phyloP scores from a whole-genome alignment of 352 stramenopile species.

The Pythium phragmiticola region DNA sequence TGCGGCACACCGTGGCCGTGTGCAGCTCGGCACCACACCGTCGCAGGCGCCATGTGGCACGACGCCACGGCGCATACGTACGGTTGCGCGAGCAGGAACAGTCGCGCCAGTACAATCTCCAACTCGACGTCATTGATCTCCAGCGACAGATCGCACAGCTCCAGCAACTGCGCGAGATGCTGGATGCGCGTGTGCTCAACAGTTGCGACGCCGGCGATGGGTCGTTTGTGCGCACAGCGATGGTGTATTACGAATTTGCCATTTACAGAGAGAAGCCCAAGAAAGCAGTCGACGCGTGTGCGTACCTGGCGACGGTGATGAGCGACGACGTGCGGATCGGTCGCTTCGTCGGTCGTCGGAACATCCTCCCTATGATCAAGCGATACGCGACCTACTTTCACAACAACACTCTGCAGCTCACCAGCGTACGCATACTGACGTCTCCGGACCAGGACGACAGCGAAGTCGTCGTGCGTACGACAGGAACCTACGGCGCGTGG shows the following conservation, averaged over 20 bases:
- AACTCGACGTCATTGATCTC: slow-evolving; percentile 23
- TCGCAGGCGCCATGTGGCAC: slow-evolving; percentile 7
- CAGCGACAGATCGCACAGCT: slow-evolving; percentile 23
- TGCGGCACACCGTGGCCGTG: slow-evolving; percentile 14
- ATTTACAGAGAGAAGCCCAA: slow-evolving; percentile 1
- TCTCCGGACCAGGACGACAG: neutral
- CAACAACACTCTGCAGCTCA: slow-evolving; percentile 7
- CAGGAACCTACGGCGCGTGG: slow-evolving; percentile 7
- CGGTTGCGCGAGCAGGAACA: slow-evolving; percentile 22
- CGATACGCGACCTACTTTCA: slow-evolving; percentile 20
- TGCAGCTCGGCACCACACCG: slow-evolving; percentile 7
- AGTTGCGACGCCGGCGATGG: slow-evolving; percentile 12
- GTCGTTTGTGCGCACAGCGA: slow-evolving; percentile 18
- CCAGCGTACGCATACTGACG: slow-evolving; percentile 3
- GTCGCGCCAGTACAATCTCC: slow-evolving; percentile 21
- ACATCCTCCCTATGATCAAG: slow-evolving; percentile 20
- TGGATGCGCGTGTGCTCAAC: slow-evolving; percentile 13
- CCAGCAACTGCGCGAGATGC: slow-evolving; percentile 15
- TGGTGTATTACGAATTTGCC: slow-evolving; percentile 20
- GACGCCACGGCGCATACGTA: slow-evolving; percentile 23
- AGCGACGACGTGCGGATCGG: slow-evolving; percentile 19
- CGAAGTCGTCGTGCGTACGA: slow-evolving; percentile 15
- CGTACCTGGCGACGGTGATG: slow-evolving; percentile 19
- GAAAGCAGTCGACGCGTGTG: slow-evolving; percentile 10
- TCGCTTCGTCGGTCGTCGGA: slow-evolving; percentile 13